Base-by-base conservation (phyloP, 176 grass and related monocot species). In the Leersia perrieri region DNA sequence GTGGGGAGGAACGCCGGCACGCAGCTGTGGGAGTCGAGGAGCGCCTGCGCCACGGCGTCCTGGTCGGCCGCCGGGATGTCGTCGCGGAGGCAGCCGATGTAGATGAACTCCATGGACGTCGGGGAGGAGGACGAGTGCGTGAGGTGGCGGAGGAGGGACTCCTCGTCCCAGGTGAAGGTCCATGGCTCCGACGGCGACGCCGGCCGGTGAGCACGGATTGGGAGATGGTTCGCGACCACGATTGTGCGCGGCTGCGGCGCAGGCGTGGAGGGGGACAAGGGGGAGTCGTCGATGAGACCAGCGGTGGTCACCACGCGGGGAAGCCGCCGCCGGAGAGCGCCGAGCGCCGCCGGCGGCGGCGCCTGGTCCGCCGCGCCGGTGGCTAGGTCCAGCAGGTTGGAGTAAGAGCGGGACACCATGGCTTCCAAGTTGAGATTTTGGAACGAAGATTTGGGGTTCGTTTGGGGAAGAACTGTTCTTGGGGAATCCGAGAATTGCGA, bases 321-420 rank as follows among this genome's bases (percentile, higher is more conserved):
- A 26, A 97, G 82, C 5, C 92, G 80, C 6, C 92, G 94, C 10
- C 92, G 83, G 73, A 94, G 84, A 35, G 80, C 77, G 81, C 92
- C 88, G 28, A 90, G 79, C 3, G 92, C 77, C 2, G 91, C 44
- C 20, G 83, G 29, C 3, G 83, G 49, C 25, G 90, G 81, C 0
- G 85, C 75, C 90, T 92, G 92, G 73, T 93, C 95, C 3, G 88
- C 67, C 61, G 93, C 92, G 31, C 95, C 95, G 4, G 90, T 92
- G 41, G 88, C 92, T 63, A 98, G 88, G 82, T 98, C 95, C 4
- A 98, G 86, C 28, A 98, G 87, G 74, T 98, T 98, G 74, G 88
- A 83, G 76, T 98, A 98, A 44, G 95, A 98, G 76, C 90, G 89
- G 4, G 92, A 98, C 73, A 87, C 90, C 95, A 98, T 98, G 77